Evolutionary conservation across 2,329 filamentous ascomycete species (phyloP).

Genomic region (Uncinocarpus reesii): DNA sequence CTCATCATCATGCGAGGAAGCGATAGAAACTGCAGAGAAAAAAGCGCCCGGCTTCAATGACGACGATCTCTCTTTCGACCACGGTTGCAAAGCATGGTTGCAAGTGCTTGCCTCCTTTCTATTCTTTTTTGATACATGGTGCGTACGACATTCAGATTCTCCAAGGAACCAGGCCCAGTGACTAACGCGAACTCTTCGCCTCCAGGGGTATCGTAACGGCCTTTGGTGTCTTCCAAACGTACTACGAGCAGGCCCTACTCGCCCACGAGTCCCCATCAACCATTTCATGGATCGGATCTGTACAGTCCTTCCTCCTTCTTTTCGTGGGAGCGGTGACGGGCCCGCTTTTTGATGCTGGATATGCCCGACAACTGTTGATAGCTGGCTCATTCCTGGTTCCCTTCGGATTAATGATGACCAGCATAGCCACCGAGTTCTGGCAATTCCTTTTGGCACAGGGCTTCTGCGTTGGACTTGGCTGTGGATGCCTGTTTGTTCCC

Average conservation of each 20-base stretch:
- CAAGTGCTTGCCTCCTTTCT: conserved; percentile 40
- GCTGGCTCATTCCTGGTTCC: conserved; percentile 38
- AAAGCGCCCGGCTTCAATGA: conserved; percentile 12
- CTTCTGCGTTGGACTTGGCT: conserved; percentile 44
- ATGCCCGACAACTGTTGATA: conserved; percentile 36
- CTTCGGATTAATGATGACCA: conserved; percentile 46
- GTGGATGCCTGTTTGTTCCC: conserved; percentile 55
- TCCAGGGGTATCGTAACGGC: conserved; percentile 42
- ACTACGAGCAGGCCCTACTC: conserved; percentile 40
- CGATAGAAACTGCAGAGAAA: conserved; percentile 7
- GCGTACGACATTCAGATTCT: conserved; percentile 16
- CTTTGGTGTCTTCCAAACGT: conserved; percentile 46
- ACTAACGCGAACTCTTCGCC: too few relatives aligned
- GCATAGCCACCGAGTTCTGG: conserved; percentile 43
- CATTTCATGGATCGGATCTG: conserved; percentile 46
- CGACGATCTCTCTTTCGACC: conserved; percentile 14
- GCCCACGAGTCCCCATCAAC: conserved; percentile 34
- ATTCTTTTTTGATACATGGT: conserved; percentile 43
- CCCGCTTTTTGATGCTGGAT: conserved; percentile 45
- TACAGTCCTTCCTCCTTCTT: conserved; percentile 45
- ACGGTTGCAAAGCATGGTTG: conserved; percentile 32
- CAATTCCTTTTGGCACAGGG: conserved; percentile 46
- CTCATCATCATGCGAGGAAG: conserved; percentile 4
- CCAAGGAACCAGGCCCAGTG: too few relatives aligned
- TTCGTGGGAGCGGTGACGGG: conserved; percentile 44